Conservation (phyloP, 2,329 filamentous ascomycete genomes). For the Penicillium verrucosum region DNA sequence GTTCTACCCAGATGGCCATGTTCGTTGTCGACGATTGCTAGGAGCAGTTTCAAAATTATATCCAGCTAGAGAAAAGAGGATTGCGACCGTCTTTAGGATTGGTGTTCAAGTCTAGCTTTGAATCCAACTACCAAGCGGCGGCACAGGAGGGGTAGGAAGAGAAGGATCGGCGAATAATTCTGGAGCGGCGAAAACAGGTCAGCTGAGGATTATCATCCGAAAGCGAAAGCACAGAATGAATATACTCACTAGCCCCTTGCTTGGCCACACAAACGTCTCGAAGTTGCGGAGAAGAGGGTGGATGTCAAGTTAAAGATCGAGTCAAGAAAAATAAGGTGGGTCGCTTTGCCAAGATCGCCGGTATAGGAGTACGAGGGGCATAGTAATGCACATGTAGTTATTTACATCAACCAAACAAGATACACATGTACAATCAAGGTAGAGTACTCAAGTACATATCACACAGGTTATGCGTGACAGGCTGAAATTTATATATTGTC, state of each 20-base stretch:
- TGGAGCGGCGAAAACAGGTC: constrained; percentile 1
- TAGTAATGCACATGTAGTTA: not conserved
- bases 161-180: constrained; percentile 1
- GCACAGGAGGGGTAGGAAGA: constrained; percentile 11
- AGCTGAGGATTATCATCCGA: not conserved
- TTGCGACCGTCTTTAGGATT: not conserved
- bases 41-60: not conserved
- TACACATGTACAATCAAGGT: not conserved
- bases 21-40: constrained; percentile 10
- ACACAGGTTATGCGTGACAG: not conserved
- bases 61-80: not conserved
- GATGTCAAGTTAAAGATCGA: not conserved
- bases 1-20: constrained; percentile 23
- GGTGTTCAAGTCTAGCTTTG: not conserved
- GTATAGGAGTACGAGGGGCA: not conserved
- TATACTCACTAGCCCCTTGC: constrained; percentile 9
- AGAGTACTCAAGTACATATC: not conserved
- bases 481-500: too few species aligned
- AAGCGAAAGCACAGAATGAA: not conserved
- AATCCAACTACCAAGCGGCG: not conserved
- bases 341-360: constrained; percentile 6
- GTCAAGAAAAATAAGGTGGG: not conserved
- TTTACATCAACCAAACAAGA: not conserved
- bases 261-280: constrained; percentile 6
- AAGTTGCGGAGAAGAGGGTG: constrained; percentile 10